Base-by-base conservation (phyloP, 1,139 yeast genomes). In the Waltiozyma sp. region DNA sequence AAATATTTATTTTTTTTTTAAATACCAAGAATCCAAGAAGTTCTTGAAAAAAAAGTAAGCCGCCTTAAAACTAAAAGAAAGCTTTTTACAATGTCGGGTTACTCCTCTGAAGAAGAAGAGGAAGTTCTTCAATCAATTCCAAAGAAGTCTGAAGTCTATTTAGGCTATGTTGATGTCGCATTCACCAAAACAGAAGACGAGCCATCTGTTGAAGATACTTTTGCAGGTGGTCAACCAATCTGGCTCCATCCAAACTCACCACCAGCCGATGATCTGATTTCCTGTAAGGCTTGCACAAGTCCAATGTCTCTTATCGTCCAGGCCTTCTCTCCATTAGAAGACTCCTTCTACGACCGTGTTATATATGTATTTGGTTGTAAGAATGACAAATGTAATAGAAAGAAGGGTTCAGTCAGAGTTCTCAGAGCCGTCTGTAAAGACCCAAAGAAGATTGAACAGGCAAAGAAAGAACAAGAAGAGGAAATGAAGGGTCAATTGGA, bases 301-400 rank as follows among this genome's bases (percentile, higher is more conserved):
- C 64, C 70, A 28, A 69, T 87, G 81, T 77, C 85, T 9, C 63
- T 89, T 41, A 65, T 88, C 36, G 63, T 80, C 2, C 97, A 91
- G 60, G 82, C 91, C 2, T 81, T 72, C 61, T 82, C 95, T 1
- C 93, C 94, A 2, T 60, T 86, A 40, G 85, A 78, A 26, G 73
- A 72, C 35, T 71, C 79, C n/a, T 64, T 73, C 41, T 86, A 88
- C 57, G 96, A 88, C 54, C 72, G 98, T 45, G 79, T 79, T 13
- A 61, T 91, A 24, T 91, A 91, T 57, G 71, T 89, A 0, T 83
- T 89, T 61, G 78, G 78, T 2, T 91, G 98, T 63, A 66, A 71
- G 40, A 70, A 76, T 41, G 64, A 78, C 1, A 51, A 50, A 10
- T 91, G 97, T 58, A 72, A 82, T 39, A 70, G 83, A 48, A 73